Evolutionary conservation across 2,329 filamentous ascomycete genomes (phyloP).

Genomic region (Phyllosticta citriasiana): DNA sequence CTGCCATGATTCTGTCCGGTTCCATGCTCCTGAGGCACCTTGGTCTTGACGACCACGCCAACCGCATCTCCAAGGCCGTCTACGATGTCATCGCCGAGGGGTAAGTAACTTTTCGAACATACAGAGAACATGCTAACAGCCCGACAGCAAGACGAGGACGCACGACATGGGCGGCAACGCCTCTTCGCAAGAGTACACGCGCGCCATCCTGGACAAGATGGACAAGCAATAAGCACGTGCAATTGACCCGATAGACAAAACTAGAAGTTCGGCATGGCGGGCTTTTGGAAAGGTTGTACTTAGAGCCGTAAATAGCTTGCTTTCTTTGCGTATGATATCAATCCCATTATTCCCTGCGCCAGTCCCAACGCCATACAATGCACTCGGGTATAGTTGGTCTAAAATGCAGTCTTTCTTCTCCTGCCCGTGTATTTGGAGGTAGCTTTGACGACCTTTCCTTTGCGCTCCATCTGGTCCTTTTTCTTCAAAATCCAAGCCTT

Average conservation of each 20-base stretch:
- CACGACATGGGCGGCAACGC: constrained; percentile 89
- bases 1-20: constrained; percentile 85
- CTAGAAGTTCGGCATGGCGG: constrained; percentile 5
- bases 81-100: constrained; percentile 80
- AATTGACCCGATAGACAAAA: constrained; percentile 1
- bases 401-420: constrained; percentile 74
- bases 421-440: constrained; percentile 90
- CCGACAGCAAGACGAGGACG: constrained; percentile 69
- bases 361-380: constrained; percentile 17
- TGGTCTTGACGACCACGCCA: constrained; percentile 94
- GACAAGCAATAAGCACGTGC: constrained; percentile 40
- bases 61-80: constrained; percentile 87
- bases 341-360: constrained; percentile 15
- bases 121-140: constrained; percentile 20
- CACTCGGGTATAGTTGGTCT: constrained; percentile 16
- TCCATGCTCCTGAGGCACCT: constrained; percentile 97
- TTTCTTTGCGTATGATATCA: constrained; percentile 20
- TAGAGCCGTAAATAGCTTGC: constrained; percentile 32
- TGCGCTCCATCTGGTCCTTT: constrained; percentile 87
- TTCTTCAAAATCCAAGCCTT: constrained; percentile 78
- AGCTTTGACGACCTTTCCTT: constrained; percentile 88
- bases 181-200: constrained; percentile 90
- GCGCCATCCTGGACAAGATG: constrained; percentile 92
- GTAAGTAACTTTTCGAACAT: constrained; percentile 43
- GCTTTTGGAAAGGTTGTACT: constrained; percentile 27